Evolutionary conservation across 257 asterid genomes (phyloP).

Genomic region (Coffea eugenioides): DNA sequence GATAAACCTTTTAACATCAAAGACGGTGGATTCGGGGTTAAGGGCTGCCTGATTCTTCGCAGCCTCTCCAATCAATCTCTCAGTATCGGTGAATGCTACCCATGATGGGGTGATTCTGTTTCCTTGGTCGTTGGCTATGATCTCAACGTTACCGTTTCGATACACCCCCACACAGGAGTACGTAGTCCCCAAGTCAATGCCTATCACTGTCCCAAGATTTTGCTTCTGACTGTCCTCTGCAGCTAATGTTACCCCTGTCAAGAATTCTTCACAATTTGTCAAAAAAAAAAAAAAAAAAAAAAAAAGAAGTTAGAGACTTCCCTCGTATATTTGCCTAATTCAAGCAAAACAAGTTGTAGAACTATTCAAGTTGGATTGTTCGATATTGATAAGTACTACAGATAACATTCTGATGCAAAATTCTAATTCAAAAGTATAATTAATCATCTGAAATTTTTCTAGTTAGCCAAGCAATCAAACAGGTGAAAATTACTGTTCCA

Average conservation of each 20-base stretch:
- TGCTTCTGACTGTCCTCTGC: not conserved
- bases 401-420: too few relatives aligned
- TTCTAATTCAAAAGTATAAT: too few relatives aligned
- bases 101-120: not conserved
- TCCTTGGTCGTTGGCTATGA: not conserved
- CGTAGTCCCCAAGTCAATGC: not conserved
- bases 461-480: too few relatives aligned
- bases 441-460: too few relatives aligned
- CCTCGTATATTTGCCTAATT: not conserved
- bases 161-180: not conserved
- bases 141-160: not conserved
- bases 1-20: slow-evolving; percentile 72
- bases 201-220: not conserved
- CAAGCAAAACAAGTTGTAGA: too few relatives aligned
- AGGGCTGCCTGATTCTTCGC: not conserved
- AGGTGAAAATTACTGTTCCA: too few relatives aligned
- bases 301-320: not conserved
- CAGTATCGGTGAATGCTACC: not conserved
- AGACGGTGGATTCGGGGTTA: slow-evolving; percentile 61
- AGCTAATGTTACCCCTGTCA: not conserved
- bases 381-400: too few relatives aligned
- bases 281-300: too few relatives aligned
- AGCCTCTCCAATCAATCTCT: slow-evolving; percentile 1
- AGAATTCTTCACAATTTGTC: not conserved
- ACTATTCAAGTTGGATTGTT: not conserved